Percentiles rank a stretch among this genome's conserved stretches.
These are phyloP conservation scores for Russula foetens DNA, from an alignment of 768 basidiomycete species.

Conservation along the genomic window DNA sequence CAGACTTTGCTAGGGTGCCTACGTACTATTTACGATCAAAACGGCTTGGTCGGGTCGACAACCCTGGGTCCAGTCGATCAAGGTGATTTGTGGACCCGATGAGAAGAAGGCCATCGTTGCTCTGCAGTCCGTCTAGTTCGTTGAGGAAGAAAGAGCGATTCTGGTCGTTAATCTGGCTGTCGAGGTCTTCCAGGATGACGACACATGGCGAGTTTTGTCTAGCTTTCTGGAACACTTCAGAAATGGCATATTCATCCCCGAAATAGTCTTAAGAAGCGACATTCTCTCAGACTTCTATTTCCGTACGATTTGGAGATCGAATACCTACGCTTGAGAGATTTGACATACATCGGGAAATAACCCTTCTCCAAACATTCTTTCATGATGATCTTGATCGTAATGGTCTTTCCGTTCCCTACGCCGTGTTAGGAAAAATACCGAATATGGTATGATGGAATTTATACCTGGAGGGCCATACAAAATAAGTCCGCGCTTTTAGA, in stretches of 20 bases:
- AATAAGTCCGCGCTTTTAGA: slow-evolving; percentile 66
- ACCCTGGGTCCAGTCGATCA: slow-evolving; percentile 66
- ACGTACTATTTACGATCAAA: slow-evolving; percentile 84
- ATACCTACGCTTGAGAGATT: slow-evolving; percentile 60
- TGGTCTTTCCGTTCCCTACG: slow-evolving; percentile 76
- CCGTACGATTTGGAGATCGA: background rate
- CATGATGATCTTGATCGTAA: slow-evolving; percentile 78
- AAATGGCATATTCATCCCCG: slow-evolving; percentile 64
- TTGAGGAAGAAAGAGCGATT: slow-evolving; percentile 89
- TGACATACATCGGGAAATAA: slow-evolving; percentile 70
- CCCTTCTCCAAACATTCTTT: slow-evolving; percentile 55
- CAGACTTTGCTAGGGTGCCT: background rate
- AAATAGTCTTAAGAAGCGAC: slow-evolving; percentile 30
- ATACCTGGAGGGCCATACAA: slow-evolving; percentile 74
- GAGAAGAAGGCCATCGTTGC: slow-evolving; percentile 72
- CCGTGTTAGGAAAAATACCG: background rate
- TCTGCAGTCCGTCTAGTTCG: slow-evolving; percentile 71
- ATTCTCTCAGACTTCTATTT: background rate
- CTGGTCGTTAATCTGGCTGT: slow-evolving; percentile 67
- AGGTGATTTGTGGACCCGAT: slow-evolving; percentile 82
- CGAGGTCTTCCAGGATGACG: slow-evolving; percentile 57
- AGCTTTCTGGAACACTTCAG: slow-evolving; percentile 62
- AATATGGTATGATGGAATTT: background rate
- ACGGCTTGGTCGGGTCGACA: slow-evolving; percentile 71
- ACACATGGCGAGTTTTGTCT: slow-evolving; percentile 61